Conservation (phyloP, 2,329 filamentous ascomycete species). For the Diaporthe helianthi region DNA sequence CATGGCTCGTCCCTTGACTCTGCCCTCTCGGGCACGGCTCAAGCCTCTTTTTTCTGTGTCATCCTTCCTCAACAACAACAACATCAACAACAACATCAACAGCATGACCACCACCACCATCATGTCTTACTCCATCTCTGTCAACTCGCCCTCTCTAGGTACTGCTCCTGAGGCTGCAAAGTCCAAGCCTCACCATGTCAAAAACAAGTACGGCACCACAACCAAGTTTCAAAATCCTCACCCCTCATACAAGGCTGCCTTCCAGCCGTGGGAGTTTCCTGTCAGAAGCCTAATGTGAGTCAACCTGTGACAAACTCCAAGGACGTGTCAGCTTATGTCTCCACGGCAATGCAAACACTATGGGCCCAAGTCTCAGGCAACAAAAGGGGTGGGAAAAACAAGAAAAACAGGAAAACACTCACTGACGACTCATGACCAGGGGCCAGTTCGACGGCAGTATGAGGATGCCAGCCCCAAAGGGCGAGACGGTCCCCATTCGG, state of each 20-base stretch:
- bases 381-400: too few species aligned
- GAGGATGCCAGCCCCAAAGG: conserved; percentile 64
- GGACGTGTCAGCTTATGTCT: not conserved
- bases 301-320: not conserved
- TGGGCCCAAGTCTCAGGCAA: not conserved
- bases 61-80: not conserved
- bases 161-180: conserved; percentile 51
- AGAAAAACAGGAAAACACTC: too few species aligned
- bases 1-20: not conserved
- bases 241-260: conserved; percentile 49
- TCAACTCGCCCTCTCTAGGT: conserved; percentile 46
- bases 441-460: conserved; percentile 45
- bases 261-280: conserved; percentile 38
- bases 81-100: too few species aligned
- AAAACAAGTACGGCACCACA: conserved; percentile 47
- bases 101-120: too few species aligned
- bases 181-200: conserved; percentile 57
- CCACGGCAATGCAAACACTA: not conserved
- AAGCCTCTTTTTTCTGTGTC: not conserved
- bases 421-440: conserved; percentile 21
- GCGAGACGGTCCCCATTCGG: conserved; percentile 70
- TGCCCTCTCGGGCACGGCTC: conserved; percentile 16
- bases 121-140: conserved; percentile 40
- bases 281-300: conserved; percentile 48
- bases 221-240: conserved; percentile 59